Evolutionary conservation across 352 stramenopile species (phyloP), one percentile per base, ranked within the genome.

Genomic region (Pythium plurisporium): DNA sequence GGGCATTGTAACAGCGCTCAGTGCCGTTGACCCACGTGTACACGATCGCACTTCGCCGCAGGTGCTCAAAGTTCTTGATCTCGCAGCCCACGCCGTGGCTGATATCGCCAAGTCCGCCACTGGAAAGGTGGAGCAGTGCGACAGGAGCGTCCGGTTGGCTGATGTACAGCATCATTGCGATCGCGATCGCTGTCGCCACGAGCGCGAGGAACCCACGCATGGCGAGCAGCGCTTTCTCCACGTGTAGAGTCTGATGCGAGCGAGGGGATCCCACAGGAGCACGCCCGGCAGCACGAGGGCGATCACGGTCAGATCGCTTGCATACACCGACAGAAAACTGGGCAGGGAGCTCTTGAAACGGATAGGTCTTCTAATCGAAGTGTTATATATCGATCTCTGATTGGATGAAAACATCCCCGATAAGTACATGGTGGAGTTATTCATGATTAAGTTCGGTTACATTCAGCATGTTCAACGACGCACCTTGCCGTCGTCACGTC

Each of bases 11-110:
- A 70, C 81, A 91, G 27, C 36, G 65, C 62, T 94, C 79, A 3
- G 77, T 89, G 50, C 82, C 82, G 58, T 94, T 94, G 29, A 94
- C 81, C 83, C 83, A 94, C 48, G 83, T 94, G 71, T 94, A 94
- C 27, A 94, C 83, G 58, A 94, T 86, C 27, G 83, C 74, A 17
- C 65, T 76, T 37, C 76, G 77, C 23, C 78, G 77, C 43, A 91
- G 58, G 37, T 65, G 60, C 27, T 87, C 81, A 23, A 88, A 64
- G 64, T 89, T 87, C 20, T 72, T 70, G 46, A 93, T 74, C 48
- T 89, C 79, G 50, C 82, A 93, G 14, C 40, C 49, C 0, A 63
- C 54, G 37, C 64, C 67, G 31, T 80, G 61, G 41, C 66, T 65
- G 25, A 49, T 57, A 8, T 78, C 70, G 14, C 65, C 69, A 20